Conservation (phyloP, 805 yeast genomes). For the Pichia occidentalis region DNA sequence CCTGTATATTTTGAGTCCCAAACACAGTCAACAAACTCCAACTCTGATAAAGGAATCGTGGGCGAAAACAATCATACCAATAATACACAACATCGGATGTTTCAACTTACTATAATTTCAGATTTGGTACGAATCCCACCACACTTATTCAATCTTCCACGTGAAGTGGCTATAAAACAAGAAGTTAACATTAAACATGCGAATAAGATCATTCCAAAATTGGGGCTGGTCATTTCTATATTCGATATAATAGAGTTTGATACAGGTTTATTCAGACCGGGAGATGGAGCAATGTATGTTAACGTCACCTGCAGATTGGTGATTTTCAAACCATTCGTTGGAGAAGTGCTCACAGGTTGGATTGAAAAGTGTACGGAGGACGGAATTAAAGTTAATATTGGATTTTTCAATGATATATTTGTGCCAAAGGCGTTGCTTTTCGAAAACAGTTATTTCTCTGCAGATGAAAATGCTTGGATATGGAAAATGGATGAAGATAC, state of each 20-base stretch:
- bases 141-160: slow-evolving; percentile 65
- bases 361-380: slow-evolving; percentile 81
- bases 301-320: slow-evolving; percentile 68
- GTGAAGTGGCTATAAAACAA: slow-evolving; percentile 64
- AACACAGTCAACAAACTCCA: too few relatives aligned
- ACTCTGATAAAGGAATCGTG: too few relatives aligned
- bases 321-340: slow-evolving; percentile 90
- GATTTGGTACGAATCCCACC: slow-evolving; percentile 90
- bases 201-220: slow-evolving; percentile 73
- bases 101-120: slow-evolving; percentile 69
- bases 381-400: slow-evolving; percentile 80
- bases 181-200: slow-evolving; percentile 82
- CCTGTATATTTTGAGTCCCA: too few relatives aligned
- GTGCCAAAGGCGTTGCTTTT: slow-evolving; percentile 80
- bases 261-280: slow-evolving; percentile 87
- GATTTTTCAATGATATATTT: slow-evolving; percentile 86
- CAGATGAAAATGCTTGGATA: slow-evolving; percentile 90
- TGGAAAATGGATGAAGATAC: slow-evolving; percentile 75
- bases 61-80: too few relatives aligned
- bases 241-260: slow-evolving; percentile 79
- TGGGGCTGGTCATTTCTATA: slow-evolving; percentile 78
- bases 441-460: slow-evolving; percentile 38
- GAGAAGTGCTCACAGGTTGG: slow-evolving; percentile 91
- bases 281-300: slow-evolving; percentile 86
- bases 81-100: too few relatives aligned